phyloP scores from a whole-genome alignment of 108 stramenopile genomes.

The Skeletonema marinoi region DNA sequence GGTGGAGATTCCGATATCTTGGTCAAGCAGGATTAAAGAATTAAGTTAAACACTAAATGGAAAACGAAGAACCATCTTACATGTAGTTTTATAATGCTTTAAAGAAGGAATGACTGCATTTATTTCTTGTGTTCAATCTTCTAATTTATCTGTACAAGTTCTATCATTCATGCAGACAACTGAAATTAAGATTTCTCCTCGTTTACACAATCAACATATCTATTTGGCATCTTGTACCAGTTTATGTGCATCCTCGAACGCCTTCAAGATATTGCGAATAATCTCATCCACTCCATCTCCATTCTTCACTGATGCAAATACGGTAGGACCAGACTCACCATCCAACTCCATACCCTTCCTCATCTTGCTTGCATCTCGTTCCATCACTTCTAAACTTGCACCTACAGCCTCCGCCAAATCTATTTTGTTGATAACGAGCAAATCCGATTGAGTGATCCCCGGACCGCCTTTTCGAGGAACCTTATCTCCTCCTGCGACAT shows the following conservation, averaged over 20 bases:
- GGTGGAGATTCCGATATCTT: constrained; percentile 94
- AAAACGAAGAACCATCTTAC: not conserved
- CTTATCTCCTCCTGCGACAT: constrained; percentile 99
- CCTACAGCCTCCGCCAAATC: constrained; percentile 98
- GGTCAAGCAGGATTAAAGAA: constrained; percentile 62
- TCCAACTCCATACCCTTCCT: constrained; percentile 51
- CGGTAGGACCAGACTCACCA: constrained; percentile 73
- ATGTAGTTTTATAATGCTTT: too few species aligned
- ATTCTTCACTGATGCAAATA: constrained; percentile 93
- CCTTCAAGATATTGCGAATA: constrained; percentile 61
- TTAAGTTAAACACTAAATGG: constrained; percentile 6
- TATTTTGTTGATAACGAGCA: constrained; percentile 97
- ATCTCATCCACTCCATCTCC: constrained; percentile 79
- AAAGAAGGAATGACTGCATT: too few species aligned
- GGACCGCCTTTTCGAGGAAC: constrained; percentile 99
- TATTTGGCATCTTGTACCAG: constrained; percentile 21
- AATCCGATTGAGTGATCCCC: constrained; percentile 95
- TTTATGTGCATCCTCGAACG: constrained; percentile 42
- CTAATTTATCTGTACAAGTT: too few species aligned
- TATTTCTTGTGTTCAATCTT: too few species aligned
- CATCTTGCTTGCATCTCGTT: constrained; percentile 90
- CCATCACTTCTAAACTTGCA: constrained; percentile 93
- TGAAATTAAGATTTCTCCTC: not conserved
- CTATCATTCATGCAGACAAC: too few species aligned
- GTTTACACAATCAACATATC: not conserved